A percentile compares a stretch with the other conserved stretches of the same genome.
Conservation (phyloP, 2,329 filamentous ascomycete genomes). For the Microdochium bolleyi region DNA sequence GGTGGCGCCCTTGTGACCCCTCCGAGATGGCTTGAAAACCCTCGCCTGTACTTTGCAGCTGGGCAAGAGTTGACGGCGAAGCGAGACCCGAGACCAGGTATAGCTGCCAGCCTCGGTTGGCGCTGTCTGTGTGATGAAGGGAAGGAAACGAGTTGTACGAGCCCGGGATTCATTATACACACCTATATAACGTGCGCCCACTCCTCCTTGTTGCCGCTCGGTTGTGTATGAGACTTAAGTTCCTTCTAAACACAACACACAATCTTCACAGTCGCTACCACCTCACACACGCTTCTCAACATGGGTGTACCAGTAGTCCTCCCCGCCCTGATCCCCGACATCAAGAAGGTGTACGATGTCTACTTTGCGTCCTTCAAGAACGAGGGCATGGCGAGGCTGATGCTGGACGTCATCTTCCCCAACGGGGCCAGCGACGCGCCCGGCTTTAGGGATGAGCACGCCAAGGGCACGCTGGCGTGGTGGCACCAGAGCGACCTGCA, state of each 20-base stretch:
- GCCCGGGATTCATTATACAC: no score
- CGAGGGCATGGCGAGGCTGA: not conserved
- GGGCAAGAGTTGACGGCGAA: no score
- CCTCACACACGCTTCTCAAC: not conserved
- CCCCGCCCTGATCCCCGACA: not conserved
- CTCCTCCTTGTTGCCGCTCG: no score
- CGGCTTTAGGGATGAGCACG: slow-evolving; percentile 33
- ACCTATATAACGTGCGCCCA: no score
- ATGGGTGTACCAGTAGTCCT: not conserved
- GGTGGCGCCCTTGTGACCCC: no score
- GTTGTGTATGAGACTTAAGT: no score
- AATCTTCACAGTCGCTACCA: not conserved
- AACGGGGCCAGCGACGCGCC: slow-evolving; percentile 14
- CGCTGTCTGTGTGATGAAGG: no score
- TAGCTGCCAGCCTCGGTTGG: no score
- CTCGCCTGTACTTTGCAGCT: no score
- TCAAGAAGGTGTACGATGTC: not conserved
- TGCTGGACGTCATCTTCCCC: slow-evolving; percentile 1
- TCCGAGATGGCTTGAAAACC: no score
- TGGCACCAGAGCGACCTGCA: slow-evolving; percentile 29
- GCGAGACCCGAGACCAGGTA: no score
- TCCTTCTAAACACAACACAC: not conserved
- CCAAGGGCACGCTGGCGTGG: slow-evolving; percentile 28
- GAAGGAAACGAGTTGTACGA: no score
- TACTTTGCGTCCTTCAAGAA: slow-evolving; percentile 1